phyloP scores from a whole-genome alignment of 139 green algal genomes.

The Pycnococcus provasolii region DNA sequence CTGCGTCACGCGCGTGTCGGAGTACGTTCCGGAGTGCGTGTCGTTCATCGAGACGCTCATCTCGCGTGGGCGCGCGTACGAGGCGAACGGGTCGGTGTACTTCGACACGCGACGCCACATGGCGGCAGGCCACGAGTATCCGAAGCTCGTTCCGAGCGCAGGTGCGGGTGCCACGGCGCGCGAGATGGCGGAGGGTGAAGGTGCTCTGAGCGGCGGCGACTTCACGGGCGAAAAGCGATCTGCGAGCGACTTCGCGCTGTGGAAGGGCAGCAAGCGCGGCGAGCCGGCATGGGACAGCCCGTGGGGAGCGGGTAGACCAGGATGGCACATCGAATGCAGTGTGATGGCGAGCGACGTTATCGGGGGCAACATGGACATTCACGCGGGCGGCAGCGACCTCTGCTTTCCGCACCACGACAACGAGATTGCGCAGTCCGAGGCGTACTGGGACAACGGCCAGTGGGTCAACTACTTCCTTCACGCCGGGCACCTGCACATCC shows the following conservation, averaged over 20 bases:
- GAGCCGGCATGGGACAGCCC: conserved; percentile 87
- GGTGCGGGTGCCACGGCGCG: conserved; percentile 8
- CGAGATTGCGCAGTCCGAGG: conserved; percentile 89
- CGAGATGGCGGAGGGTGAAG: conserved; percentile 7
- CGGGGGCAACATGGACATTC: conserved; percentile 78
- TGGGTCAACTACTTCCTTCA: conserved; percentile 99
- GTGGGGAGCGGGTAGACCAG: conserved; percentile 63
- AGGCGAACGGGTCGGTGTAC: conserved; percentile 75
- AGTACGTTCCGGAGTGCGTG: conserved; percentile 64
- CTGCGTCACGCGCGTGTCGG: conserved; percentile 81
- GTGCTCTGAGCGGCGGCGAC: conserved; percentile 42
- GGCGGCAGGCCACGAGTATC: conserved; percentile 64
- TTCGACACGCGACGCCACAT: conserved; percentile 79
- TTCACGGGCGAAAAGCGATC: conserved; percentile 71
- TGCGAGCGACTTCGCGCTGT: conserved; percentile 88
- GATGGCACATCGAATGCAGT: conserved; percentile 98
- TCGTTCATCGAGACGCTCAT: conserved; percentile 66
- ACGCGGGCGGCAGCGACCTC: conserved; percentile 82
- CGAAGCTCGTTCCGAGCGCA: conserved; percentile 71
- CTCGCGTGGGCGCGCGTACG: conserved; percentile 78
- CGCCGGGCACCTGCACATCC: conserved; percentile 86
- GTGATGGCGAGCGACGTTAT: conserved; percentile 85
- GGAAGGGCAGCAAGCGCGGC: conserved; percentile 84
- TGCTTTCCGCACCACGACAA: conserved; percentile 98
- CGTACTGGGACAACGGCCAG: conserved; percentile 57